Base-by-base conservation (phyloP, 306 rosid genomes). In the Malus sylvestris region DNA sequence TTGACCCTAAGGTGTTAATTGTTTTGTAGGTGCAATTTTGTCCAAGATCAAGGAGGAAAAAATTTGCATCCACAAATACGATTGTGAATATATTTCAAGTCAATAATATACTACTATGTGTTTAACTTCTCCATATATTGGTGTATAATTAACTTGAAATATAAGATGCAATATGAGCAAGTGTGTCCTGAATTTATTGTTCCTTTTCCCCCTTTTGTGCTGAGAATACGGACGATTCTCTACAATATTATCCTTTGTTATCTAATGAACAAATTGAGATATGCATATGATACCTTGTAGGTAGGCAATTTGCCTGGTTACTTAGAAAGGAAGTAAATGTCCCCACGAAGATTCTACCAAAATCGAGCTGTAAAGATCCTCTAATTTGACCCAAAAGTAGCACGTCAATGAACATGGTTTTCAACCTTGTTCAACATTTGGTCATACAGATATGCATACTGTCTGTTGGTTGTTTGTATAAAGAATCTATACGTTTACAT, bases 341-440 rank as follows among this genome's bases (percentile, higher is more conserved):
- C 67, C 53, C 63, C 72, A 61, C 18, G 55, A 51, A 75, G 72
- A 80, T 75, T 57, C 76, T 67, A 61, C 12, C 81, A 70, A 10
- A 46, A 35, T 60, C 60, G 81, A 78, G 60, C 66, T 62, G 75
- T 44, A 69, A 68, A 80, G 80, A 80, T 80, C 40, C 60, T 69
- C 35, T 25, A 29, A 9, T 60, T 73, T 25, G 68, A 60, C 67
- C 23, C 61, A 23, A 49, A 51, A 63, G 68, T 27, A 61, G 64
- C 7, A 22, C 16, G 12, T 10, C 25, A 6, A 27, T 61, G 35
- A 61, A 61, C 68, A 32, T 8, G n/a, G 3, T 38, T n/a, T 72
- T 38, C 35, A 57, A 38, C 76, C n/a, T 62, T 29, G 67, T 59
- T 20, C 44, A 32, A 64, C 10, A 61, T 11, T 51, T 51, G 74